Conservation (phyloP, 2,329 filamentous ascomycete genomes). For the Exophiala oligosperma region DNA sequence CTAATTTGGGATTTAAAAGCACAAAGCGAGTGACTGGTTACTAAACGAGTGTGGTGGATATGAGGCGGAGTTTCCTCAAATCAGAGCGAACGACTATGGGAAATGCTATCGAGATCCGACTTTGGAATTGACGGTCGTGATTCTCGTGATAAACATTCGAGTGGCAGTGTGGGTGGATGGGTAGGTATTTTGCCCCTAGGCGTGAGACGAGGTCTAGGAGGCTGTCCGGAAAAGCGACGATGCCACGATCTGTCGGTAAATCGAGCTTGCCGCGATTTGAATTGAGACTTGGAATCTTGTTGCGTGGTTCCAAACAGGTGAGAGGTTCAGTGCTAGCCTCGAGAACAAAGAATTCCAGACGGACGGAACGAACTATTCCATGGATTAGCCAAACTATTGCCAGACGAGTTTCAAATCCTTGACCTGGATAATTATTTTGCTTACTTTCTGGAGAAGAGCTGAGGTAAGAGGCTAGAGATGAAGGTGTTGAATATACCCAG, state of each 20-base stretch:
- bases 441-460: slow-evolving; percentile 11
- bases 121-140: slow-evolving; percentile 4
- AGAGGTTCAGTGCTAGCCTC: slow-evolving; percentile 32
- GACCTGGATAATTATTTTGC: slow-evolving; percentile 4
- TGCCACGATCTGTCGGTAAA: slow-evolving; percentile 1
- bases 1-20: slow-evolving; percentile 34
- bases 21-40: slow-evolving; percentile 49
- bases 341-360: slow-evolving; percentile 35
- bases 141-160: slow-evolving; percentile 22
- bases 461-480: slow-evolving; percentile 1
- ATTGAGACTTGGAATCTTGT: slow-evolving; percentile 4
- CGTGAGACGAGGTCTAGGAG: slow-evolving; percentile 2
- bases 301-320: slow-evolving; percentile 24
- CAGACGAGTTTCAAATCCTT: slow-evolving; percentile 16
- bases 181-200: neutral
- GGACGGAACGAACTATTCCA: slow-evolving; percentile 38
- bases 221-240: slow-evolving; percentile 10
- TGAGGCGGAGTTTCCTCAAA: slow-evolving; percentile 39
- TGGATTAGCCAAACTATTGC: slow-evolving; percentile 38
- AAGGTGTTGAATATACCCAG: neutral
- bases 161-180: slow-evolving; percentile 1
- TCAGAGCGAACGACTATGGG: slow-evolving; percentile 45
- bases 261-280: slow-evolving; percentile 10
- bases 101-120: slow-evolving; percentile 24
- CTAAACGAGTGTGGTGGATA: slow-evolving; percentile 39